A percentile compares a stretch with the other conserved stretches of the same genome.
Conservation (phyloP, 257 asterid species). For the Agastache rugosa region DNA sequence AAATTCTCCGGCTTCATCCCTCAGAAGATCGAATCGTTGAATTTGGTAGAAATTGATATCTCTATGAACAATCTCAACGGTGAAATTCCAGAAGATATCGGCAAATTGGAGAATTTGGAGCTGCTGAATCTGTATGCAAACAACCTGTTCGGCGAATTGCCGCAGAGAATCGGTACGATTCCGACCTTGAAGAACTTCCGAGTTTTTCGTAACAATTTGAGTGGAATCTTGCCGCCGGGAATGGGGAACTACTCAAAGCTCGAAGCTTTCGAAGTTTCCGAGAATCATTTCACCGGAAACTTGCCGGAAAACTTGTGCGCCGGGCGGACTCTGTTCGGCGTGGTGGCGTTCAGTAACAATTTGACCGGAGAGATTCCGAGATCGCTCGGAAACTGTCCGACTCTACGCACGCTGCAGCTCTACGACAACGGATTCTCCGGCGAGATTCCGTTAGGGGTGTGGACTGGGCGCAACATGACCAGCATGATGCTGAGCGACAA, state of each 20-base stretch:
- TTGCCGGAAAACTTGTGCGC: conserved; percentile 78
- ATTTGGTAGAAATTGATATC: conserved; percentile 61
- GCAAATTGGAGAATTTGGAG: conserved; percentile 59
- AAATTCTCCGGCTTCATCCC: conserved; percentile 74
- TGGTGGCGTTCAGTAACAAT: conserved; percentile 66
- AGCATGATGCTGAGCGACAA: conserved; percentile 67
- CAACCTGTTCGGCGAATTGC: conserved; percentile 60
- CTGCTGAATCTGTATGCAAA: conserved; percentile 53
- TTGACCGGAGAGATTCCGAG: conserved; percentile 74
- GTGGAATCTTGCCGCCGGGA: conserved; percentile 69
- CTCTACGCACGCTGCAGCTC: conserved; percentile 62
- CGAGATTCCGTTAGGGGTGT: conserved; percentile 65
- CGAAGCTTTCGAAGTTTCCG: conserved; percentile 66
- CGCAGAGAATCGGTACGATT: conserved; percentile 60
- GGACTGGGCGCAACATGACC: conserved; percentile 55
- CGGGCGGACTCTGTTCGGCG: conserved; percentile 55
- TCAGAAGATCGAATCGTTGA: conserved; percentile 45
- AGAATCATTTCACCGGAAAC: conserved; percentile 66
- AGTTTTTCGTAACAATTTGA: conserved; percentile 60
- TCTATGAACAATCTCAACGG: conserved; percentile 66
- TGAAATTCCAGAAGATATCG: conserved; percentile 68
- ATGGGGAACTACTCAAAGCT: conserved; percentile 72
- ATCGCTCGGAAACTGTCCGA: conserved; percentile 59
- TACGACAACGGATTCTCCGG: conserved; percentile 65
- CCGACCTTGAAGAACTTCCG: conserved; percentile 53